Base-by-base conservation (phyloP, 495 filamentous ascomycete genomes). In the Letharia columbiana region DNA sequence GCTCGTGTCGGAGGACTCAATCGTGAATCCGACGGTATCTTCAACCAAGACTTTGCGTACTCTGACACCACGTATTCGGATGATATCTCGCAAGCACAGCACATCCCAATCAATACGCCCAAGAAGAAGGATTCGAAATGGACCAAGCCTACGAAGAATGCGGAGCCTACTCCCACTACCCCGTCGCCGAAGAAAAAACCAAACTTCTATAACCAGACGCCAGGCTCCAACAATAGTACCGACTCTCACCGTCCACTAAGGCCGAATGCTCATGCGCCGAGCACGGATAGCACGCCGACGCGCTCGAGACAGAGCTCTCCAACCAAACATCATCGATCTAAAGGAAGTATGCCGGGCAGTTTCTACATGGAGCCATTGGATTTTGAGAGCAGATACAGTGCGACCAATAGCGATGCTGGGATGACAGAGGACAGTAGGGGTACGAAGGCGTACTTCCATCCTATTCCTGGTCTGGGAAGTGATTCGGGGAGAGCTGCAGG, bases 1-100 rank as follows among this genome's bases (percentile, higher is more conserved):
- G 91, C 92, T 3, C 82, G 87, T 42, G 90, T 96, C 28, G 92
- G 92, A 49, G 92, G 91, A 23, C 77, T 96, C 70, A 96, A 96
- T 74, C 84, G 86, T 58, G 79, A 88, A 68, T 76, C 83, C 54
- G 91, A 96, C 63, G 89, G 85, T 60, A 88, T 84, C 65, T 83
- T 86, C 69, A 87, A 86, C 77, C 89, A 89, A 71, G 82, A 82
- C 54, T 81, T 77, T 9, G 79, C 86, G 76, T 81, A 80, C 66
- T 77, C 81, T 35, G 64, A 66, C 8, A 66, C 20, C 9, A 50
- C 57, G 71, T 69, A 12, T 68, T 64, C 33, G 57, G 57, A 17
- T 73, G 75, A 77, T 73, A 77, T 60, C 56, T 71, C 42, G 69
- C 62, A 64, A 78, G 71, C 20, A 69, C 75, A 37, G 75, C 65